A percentile compares a stretch with the other conserved stretches of the same genome.
Evolutionary conservation across 1,139 yeast genomes (phyloP).

Genomic region (Hemisphaericaspora subhashii): DNA sequence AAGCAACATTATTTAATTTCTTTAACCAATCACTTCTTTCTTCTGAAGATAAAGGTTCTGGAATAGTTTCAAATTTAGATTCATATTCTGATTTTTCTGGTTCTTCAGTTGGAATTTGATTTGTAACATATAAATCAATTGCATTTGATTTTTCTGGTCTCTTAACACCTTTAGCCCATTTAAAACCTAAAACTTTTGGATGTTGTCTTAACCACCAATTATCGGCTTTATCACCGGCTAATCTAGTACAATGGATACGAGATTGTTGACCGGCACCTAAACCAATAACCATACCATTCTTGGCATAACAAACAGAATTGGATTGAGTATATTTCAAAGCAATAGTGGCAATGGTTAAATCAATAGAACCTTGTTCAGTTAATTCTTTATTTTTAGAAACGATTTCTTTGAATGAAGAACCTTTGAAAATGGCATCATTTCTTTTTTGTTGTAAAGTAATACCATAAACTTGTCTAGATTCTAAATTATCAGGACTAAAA

Average conservation of each 20-base stretch:
- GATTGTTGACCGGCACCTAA: slow-evolving; percentile 99
- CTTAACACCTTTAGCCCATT: slow-evolving; percentile 98
- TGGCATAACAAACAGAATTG: slow-evolving; percentile 96
- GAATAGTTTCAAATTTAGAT: slow-evolving; percentile 79
- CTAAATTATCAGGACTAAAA: slow-evolving; percentile 76
- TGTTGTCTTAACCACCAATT: slow-evolving; percentile 99
- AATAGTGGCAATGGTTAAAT: slow-evolving; percentile 93
- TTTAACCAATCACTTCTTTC: slow-evolving; percentile 88
- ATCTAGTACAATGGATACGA: slow-evolving; percentile 97
- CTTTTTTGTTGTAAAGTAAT: slow-evolving; percentile 94
- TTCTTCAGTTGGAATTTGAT: slow-evolving; percentile 86
- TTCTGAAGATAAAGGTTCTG: slow-evolving; percentile 74
- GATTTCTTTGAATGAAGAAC: slow-evolving; percentile 84
- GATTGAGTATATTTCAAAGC: slow-evolving; percentile 97
- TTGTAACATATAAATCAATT: slow-evolving; percentile 87
- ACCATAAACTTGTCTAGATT: slow-evolving; percentile 95
- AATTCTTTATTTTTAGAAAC: slow-evolving; percentile 83
- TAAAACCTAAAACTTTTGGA: slow-evolving; percentile 85
- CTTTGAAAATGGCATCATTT: slow-evolving; percentile 92
- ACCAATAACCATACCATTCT: slow-evolving; percentile 98
- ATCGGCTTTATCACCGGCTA: slow-evolving; percentile 99
- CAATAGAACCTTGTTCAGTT: slow-evolving; percentile 89
- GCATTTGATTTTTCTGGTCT: slow-evolving; percentile 99
- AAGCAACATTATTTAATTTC: slow-evolving; percentile 80
- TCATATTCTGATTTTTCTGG: slow-evolving; percentile 94